Percentiles rank a stretch among this genome's conserved stretches.
Conservation (phyloP, 768 basidiomycete species). For the Amanita exitialis region DNA sequence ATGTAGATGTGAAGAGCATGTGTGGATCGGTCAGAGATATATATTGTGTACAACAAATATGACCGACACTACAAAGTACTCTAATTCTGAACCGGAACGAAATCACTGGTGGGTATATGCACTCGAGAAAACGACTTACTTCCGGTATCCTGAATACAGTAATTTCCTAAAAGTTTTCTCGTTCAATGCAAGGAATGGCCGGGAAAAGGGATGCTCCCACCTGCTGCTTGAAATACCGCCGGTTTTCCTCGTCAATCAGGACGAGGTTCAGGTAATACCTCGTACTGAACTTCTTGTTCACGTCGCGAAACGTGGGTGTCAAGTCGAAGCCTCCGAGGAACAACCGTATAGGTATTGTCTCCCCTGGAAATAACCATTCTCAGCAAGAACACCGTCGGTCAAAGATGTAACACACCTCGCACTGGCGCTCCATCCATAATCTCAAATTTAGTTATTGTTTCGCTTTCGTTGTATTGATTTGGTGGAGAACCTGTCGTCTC, state of each 20-base stretch:
- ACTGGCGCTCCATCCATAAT: constrained; percentile 99
- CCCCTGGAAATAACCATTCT: constrained; percentile 43
- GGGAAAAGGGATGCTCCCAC: constrained; percentile 21
- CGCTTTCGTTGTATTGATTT: constrained; percentile 99
- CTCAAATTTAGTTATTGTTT: constrained; percentile 99
- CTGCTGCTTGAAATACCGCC: constrained; percentile 97
- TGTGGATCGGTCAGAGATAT: no score
- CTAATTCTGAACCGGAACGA: not conserved
- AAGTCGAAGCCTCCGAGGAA: constrained; percentile 98
- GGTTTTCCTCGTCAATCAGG: constrained; percentile 95
- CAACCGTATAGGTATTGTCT: constrained; percentile 95
- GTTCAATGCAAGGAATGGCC: not conserved
- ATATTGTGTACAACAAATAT: no score
- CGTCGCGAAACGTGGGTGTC: constrained; percentile 96
- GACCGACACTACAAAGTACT: not conserved
- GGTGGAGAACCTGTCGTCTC: constrained; percentile 96
- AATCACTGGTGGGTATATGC: not conserved
- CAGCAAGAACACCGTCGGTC: not conserved
- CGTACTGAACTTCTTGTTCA: constrained; percentile 98
- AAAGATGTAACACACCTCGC: constrained; percentile 44
- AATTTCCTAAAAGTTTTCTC: constrained; percentile 34
- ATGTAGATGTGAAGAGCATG: no score
- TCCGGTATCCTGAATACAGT: constrained; percentile 88
- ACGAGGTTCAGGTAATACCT: constrained; percentile 97
- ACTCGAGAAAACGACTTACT: constrained; percentile 27